Evolutionary conservation across 2,329 filamentous ascomycete species (phyloP), one percentile per base, ranked within the genome.

Genomic region (Aspergillus costaricaensis): DNA sequence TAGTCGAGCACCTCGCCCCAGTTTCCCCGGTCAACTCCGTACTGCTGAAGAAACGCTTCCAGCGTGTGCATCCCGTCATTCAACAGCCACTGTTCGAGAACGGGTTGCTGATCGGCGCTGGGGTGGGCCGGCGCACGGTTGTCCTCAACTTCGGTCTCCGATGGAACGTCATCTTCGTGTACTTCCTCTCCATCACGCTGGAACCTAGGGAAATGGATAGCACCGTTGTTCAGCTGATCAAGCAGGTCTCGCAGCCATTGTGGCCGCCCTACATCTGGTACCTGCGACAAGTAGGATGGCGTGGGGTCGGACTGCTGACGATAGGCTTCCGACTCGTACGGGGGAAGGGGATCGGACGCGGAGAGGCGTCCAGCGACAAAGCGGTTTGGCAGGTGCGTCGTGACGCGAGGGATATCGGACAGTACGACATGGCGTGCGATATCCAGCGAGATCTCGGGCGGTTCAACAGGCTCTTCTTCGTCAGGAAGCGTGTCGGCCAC

Each of bases 271-370:
- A 54, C 63, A 49, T 75, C 72, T n/a, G 74, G 72, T 12, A 71
- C 65, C 27, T 64, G 69, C n/a, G 68, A 66, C 5, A 72, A 55
- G 58, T 73, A 77, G 10, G 70, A 71, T 14, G 70, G 74, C 0
- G 69, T 67, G 30, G 74, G 74, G 44, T 76, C 68, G 4, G 70
- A 68, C 59, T 77, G 75, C 57, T 74, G 68, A 30, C 68, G 69
- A 58, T 68, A 71, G 30, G 74, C 75, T 49, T 77, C 72, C 1
- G 76, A 77, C 58, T 85, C 77, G 0, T 83, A 75, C 1, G 92
- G 93, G 19, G 92, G 91, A 14, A 96, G 79, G 1, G 92, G 92
- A 71, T 96, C 93, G 21, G 91, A 95, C 17, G 91, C 86, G 63
- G 90, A 92, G 2, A 88, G 87, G 50, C 87, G 81, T 36, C 82